Evolutionary conservation across 163 green algal genomes (phyloP).

Genomic region (Volvox carteri): DNA sequence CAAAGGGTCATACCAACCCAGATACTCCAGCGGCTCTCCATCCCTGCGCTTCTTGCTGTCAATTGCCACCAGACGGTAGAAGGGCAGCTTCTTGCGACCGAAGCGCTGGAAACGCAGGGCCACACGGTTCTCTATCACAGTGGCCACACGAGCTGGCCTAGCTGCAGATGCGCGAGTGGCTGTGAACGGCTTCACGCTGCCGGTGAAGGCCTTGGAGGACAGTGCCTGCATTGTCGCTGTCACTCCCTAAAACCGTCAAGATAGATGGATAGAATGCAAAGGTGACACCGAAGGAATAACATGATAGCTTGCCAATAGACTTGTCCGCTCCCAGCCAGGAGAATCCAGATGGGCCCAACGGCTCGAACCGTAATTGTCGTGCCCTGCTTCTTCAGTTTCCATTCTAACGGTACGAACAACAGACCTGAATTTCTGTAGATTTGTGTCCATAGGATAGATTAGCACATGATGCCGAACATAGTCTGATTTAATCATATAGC

Average conservation of each 20-base stretch:
- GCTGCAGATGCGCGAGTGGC: slow-evolving; percentile 26
- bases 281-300: not conserved
- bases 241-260: not conserved
- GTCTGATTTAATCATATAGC: not conserved
- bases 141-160: slow-evolving; percentile 48
- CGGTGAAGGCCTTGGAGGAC: slow-evolving; percentile 44
- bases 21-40: slow-evolving; percentile 87
- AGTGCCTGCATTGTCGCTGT: slow-evolving; percentile 56
- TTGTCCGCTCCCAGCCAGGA: not conserved
- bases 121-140: slow-evolving; percentile 79
- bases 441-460: too few species aligned
- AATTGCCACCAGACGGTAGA: slow-evolving; percentile 96
- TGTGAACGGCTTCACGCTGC: slow-evolving; percentile 53
- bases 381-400: too few species aligned
- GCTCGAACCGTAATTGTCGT: not conserved
- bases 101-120: slow-evolving; percentile 93
- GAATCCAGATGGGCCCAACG: slow-evolving; percentile 33
- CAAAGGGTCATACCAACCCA: slow-evolving; percentile 73
- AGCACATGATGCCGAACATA: not conserved
- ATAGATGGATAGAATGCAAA: not conserved
- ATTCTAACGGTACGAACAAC: too few species aligned
- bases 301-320: too few species aligned
- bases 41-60: slow-evolving; percentile 91
- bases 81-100: slow-evolving; percentile 91
- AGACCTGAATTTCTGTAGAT: too few species aligned